Percentiles rank a stretch among this genome's conserved stretches.
These are phyloP conservation scores for Golubevia sp. DNA, from an alignment of 1,284 basidiomycete genomes.

Conservation along the genomic window DNA sequence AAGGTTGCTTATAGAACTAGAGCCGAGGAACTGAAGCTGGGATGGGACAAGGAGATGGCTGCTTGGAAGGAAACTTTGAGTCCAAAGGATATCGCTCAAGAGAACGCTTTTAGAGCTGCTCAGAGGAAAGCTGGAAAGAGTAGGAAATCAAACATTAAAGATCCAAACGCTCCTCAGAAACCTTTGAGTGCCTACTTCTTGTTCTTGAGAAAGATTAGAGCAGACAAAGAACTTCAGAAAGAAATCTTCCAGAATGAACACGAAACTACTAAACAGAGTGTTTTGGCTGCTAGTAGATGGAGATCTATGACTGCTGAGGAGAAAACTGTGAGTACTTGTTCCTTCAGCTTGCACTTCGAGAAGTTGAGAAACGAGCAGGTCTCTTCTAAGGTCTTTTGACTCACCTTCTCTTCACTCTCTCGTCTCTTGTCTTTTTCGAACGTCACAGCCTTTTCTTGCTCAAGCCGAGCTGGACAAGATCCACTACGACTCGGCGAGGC, in stretches of 20 bases:
- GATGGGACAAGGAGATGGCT: conserved; percentile 76
- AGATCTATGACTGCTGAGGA: conserved; percentile 86
- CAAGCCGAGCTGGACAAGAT: conserved; percentile 91
- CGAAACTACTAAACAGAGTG: conserved; percentile 92
- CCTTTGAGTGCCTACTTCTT: conserved; percentile 92
- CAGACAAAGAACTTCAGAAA: conserved; percentile 72
- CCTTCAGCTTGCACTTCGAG: conserved; percentile 39
- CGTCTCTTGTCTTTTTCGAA: conserved; percentile 3
- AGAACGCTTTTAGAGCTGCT: conserved; percentile 86
- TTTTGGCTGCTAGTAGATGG: conserved; percentile 89
- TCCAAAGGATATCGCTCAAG: conserved; percentile 90
- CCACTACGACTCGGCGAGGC: conserved; percentile 80
- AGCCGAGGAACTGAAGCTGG: conserved; percentile 81
- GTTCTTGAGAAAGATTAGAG: conserved; percentile 85
- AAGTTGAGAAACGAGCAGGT: conserved; percentile 51
- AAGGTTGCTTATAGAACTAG: conserved; percentile 74
- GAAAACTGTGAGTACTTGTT: conserved; percentile 71
- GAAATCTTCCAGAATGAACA: conserved; percentile 89
- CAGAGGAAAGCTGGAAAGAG: conserved; percentile 92
- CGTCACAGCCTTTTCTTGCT: conserved; percentile 77
- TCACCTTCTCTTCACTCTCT: conserved; percentile 11
- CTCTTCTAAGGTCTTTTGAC: not conserved
- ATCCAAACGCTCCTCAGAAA: conserved; percentile 95
- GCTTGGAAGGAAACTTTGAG: conserved; percentile 87
- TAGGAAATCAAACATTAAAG: conserved; percentile 90